Conservation (phyloP, 2,329 filamentous ascomycete species). For the Pseudonectria foliicola region DNA sequence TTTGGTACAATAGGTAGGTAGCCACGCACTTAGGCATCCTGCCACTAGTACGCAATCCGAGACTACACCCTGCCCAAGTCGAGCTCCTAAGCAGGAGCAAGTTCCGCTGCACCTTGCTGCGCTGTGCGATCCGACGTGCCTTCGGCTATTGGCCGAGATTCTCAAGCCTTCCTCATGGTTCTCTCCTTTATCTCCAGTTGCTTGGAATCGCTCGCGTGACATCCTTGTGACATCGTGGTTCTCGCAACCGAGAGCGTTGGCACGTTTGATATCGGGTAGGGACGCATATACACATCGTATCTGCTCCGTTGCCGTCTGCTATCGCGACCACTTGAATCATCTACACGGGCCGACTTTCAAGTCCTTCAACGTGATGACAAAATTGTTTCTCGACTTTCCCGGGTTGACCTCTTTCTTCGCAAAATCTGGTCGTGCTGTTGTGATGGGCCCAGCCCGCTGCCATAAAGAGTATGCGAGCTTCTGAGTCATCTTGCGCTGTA, state of each 20-base stretch:
- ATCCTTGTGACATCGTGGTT: neutral
- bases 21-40: slow-evolving; percentile 12
- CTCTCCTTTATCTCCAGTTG: no score
- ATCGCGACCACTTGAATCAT: slow-evolving; percentile 7
- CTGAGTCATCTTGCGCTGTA: slow-evolving; percentile 63
- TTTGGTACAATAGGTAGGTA: slow-evolving; percentile 1
- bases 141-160: no score
- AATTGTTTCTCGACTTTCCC: slow-evolving; percentile 79
- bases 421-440: slow-evolving; percentile 15
- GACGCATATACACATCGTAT: slow-evolving; percentile 17
- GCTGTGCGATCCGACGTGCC: no score
- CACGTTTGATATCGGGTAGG: slow-evolving; percentile 16
- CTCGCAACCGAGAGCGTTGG: slow-evolving; percentile 3
- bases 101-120: slow-evolving; percentile 8
- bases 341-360: slow-evolving; percentile 12
- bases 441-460: slow-evolving; percentile 37
- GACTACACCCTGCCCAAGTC: slow-evolving; percentile 16
- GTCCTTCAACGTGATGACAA: slow-evolving; percentile 63
- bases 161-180: no score
- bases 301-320: slow-evolving; percentile 7
- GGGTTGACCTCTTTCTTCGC: slow-evolving; percentile 69
- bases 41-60: slow-evolving; percentile 17
- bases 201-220: no score
- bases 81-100: slow-evolving; percentile 13
- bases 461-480: slow-evolving; percentile 92